Evolutionary conservation across 148 eudicot species (phyloP), one percentile per base, ranked within the genome.

Genomic region (Cornus controversa): DNA sequence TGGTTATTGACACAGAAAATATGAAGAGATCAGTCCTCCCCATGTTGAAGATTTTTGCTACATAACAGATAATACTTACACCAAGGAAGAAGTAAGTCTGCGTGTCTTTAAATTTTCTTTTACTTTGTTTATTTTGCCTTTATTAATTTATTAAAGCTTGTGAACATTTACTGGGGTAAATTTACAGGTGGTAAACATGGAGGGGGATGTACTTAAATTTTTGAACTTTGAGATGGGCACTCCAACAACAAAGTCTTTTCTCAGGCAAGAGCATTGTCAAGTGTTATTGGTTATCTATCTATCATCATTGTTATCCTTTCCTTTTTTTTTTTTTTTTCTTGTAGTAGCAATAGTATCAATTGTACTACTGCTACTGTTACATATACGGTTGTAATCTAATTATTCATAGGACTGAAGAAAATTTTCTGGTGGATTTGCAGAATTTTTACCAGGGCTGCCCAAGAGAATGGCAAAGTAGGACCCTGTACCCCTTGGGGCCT

Each of bases 1-100:
- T 65, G 40, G 18, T 72, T 74, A 2, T 34, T 79, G 66, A 28
- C 75, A 42, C 79, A 90, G 94, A 26, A 90, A 90, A 77, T 79
- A 83, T 80, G 94, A 90, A 84, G 94, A 90, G 77, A 88, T 90
- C 11, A 75, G 36, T 67, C 91, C 91, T 20, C 94, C 91, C 5
- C 89, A 75, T 63, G 79, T 88, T 60, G 91, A 86, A 78, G 89
- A 88, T 62, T 90, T 83, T 74, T 85, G 88, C 80, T 88, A 85
- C 66, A 82, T 90, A 40, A 88, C 94, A 34, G 92, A 89, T 71
- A 87, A 89, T 77, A 80, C 87, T 37, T 87, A 84, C 65, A 83
- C 85, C 20, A 84, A 69, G 73, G 84, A 87, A 72, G 92, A 89
- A 89, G 92, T 86, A 37, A 2, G 67, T 80, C 45, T 69, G 2